Base-by-base conservation (phyloP, 768 basidiomycete genomes). In the Suillus cothurnatus region DNA sequence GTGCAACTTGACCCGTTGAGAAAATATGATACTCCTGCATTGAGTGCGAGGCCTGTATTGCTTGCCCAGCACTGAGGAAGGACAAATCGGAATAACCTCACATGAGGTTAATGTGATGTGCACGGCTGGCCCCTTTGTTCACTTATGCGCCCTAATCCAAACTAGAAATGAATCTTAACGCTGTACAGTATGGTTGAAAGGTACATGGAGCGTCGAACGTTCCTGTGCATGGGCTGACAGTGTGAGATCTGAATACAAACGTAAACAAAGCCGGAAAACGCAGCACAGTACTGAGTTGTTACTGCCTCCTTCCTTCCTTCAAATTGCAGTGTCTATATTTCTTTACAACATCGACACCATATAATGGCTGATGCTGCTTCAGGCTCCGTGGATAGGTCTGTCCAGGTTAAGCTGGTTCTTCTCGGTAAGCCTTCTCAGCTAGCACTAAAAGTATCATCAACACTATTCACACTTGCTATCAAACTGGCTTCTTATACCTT, bases 381-480 rank as follows among this genome's bases (percentile, higher is more conserved):
- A 70, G 88, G 88, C 65, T 84, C 90, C 45, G 81, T 82, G 64
- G 93, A 95, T 79, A 96, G 93, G 79, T 95, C 95, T 69, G 91
- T 97, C 12, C 97, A 98, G 80, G 97, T 99, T 68, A 99, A 99
- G 78, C 90, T 99, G 57, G 97, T 99, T 67, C 85, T 99, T 23
- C 86, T 99, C 68, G 97, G 96, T 95, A 71, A 74, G 88, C 73
- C 32, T 67, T 59, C 39, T 28, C 19, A 41, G 39, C 19, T 31
- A 28, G 28, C 53, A 56, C 17, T 63, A 28, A 60, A 21, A 23
- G 58, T 62, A 11, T 36, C 36, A 58, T 34, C 21, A 12, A 47
- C 21, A 21, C 61, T 1, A 23, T 61, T 61, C 61, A 7, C 61
- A 55, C 49, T 59, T 32, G 15, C 53, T 58, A 38, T 62, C 49